phyloP scores from a whole-genome alignment of 2,329 filamentous ascomycete genomes.

The Camillea tinctor region DNA sequence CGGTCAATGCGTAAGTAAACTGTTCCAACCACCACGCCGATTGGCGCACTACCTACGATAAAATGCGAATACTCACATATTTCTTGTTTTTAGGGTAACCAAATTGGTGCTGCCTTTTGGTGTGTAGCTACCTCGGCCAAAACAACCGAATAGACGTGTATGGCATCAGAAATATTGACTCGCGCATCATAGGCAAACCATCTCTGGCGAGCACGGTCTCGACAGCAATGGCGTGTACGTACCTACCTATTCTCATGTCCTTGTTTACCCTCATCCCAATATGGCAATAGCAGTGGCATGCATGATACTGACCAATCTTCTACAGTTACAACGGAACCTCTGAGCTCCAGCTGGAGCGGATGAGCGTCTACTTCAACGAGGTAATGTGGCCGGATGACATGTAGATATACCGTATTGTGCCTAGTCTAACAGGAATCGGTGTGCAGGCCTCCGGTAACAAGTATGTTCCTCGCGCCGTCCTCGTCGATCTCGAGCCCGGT shows the following conservation, averaged over 20 bases:
- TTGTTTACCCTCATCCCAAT: not conserved
- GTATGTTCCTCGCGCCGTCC: slow-evolving; percentile 98
- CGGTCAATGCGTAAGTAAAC: slow-evolving; percentile 88
- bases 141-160: slow-evolving; percentile 2
- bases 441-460: slow-evolving; percentile 90
- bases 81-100: slow-evolving; percentile 76
- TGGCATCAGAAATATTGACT: slow-evolving; percentile 37
- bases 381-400: slow-evolving; percentile 30
- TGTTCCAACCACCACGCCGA: slow-evolving; percentile 25
- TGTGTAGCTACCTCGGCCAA: slow-evolving; percentile 43
- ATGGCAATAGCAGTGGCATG: not conserved
- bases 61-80: slow-evolving; percentile 31
- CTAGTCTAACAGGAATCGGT: slow-evolving; percentile 7
- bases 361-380: slow-evolving; percentile 99
- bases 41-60: slow-evolving; percentile 11
- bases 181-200: slow-evolving; percentile 61
- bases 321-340: slow-evolving; percentile 93
- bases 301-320: slow-evolving; percentile 29
- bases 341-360: slow-evolving; percentile 98
- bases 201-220: slow-evolving; percentile 91
- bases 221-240: slow-evolving; percentile 95
- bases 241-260: not conserved
- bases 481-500: slow-evolving; percentile 98
- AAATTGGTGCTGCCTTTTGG: slow-evolving; percentile 99
- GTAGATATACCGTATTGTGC: not conserved